Evolutionary conservation across 331 rosid species (phyloP).

Genomic region (Pyracantha coccinea): DNA sequence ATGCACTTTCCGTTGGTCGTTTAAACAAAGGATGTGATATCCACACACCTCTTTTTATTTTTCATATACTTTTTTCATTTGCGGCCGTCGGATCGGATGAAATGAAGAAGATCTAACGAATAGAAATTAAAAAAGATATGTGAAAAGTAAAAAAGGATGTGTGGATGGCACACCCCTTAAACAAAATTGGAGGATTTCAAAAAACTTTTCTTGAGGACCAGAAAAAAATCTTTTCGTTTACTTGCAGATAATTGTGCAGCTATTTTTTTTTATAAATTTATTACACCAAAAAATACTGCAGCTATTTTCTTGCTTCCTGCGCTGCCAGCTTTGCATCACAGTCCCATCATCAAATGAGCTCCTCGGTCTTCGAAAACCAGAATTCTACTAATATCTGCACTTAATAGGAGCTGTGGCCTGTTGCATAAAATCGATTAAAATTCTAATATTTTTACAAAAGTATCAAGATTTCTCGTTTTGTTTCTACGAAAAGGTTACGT

Average conservation of each 20-base stretch:
- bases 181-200: constrained; percentile 7
- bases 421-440: background rate
- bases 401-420: background rate
- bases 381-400: background rate
- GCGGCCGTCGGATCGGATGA: fast-evolving
- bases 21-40: background rate
- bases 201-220: background rate
- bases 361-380: constrained; percentile 7
- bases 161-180: no score
- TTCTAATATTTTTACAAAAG: background rate
- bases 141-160: no score
- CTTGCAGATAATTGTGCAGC: background rate
- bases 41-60: no score
- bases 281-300: background rate
- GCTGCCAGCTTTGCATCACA: constrained; percentile 31
- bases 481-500: background rate
- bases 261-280: background rate
- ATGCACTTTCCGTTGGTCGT: constrained; percentile 11
- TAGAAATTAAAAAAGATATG: no score
- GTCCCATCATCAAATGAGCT: constrained; percentile 14
- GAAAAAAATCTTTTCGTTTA: background rate
- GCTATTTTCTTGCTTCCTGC: constrained; percentile 29
- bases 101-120: no score
- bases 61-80: no score
- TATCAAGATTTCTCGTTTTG: background rate